These are phyloP conservation scores for Torrubiella hemipterigena DNA, from an alignment of 2,329 filamentous ascomycete genomes.

Conservation along the genomic window DNA sequence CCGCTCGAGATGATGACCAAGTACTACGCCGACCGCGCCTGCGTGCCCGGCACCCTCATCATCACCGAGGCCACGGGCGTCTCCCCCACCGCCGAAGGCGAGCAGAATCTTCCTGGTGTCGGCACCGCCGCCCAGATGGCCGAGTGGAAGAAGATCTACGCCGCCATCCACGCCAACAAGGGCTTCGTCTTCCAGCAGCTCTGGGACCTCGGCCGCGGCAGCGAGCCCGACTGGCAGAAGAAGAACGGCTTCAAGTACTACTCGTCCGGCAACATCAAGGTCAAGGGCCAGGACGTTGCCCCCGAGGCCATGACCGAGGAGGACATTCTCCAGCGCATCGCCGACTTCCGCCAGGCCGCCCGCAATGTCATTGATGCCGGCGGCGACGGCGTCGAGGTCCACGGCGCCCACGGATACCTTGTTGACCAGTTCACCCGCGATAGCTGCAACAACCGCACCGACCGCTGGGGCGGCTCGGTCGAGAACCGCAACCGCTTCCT, in stretches of 20 bases:
- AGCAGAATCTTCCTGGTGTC: conserved; percentile 39
- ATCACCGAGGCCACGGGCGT: conserved; percentile 31
- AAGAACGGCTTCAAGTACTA: conserved; percentile 1
- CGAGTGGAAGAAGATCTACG: conserved; percentile 48
- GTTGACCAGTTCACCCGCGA: conserved; percentile 50
- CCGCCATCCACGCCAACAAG: conserved; percentile 50
- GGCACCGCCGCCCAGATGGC: conserved; percentile 36
- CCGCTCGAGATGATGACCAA: conserved; percentile 9
- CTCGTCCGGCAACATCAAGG: not conserved
- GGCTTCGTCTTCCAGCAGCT: conserved; percentile 52
- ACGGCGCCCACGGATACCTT: conserved; percentile 48
- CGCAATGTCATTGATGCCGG: conserved; percentile 49
- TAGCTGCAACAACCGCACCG: conserved; percentile 37
- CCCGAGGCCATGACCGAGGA: conserved; percentile 50
- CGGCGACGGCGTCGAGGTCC: conserved; percentile 57
- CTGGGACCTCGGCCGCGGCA: conserved; percentile 48
- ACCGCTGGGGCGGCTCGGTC: conserved; percentile 41
- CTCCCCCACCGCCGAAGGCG: conserved; percentile 16
- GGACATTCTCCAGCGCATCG: conserved; percentile 49
- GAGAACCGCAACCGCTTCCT: conserved; percentile 40
- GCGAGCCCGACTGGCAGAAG: not conserved
- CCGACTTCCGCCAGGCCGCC: conserved; percentile 36
- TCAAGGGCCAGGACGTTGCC: not conserved
- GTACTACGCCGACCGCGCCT: conserved; percentile 29
- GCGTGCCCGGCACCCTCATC: conserved; percentile 23